Base-by-base conservation (phyloP, 345 rosid genomes). In the Citrus trifoliata region DNA sequence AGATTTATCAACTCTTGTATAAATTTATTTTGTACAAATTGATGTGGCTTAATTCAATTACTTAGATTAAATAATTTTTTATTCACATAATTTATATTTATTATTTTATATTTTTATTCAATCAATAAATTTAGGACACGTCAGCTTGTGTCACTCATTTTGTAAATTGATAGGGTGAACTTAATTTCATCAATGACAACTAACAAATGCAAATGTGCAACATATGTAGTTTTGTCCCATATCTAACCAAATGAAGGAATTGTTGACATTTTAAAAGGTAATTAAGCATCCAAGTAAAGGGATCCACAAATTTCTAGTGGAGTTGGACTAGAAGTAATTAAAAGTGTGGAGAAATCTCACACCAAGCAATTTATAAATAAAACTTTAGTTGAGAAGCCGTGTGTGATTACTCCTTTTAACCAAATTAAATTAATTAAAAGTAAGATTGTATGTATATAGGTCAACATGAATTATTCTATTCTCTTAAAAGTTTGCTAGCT, bases 221-320 rank as follows among this genome's bases (percentile, higher is more conserved):
- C 51, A 46, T 46, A 12, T 12, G 51, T 46, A 46, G 5, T 46
- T 42, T 46, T 46, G 18, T 12, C 51, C 18, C 3, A 0, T 12
- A 46, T 46, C 51, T 10, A 46, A 56, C 21, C 33, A 8, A 55
- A 27, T 24, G 35, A 58, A 32, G 6, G 25, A 18, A 62, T 42
- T 46, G 42, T 77, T 58, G 74, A 77, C 68, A 58, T 40, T 77
- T 32, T 30, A 59, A 22, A 37, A 71, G 30, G 75, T 46, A 12
- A 28, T 38, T 46, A 46, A 12, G 33, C 28, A 55, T 65, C 59
- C 66, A 65, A n/a, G 48, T 60, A 46, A 32, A n/a, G 28, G 56
- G 32, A 22, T 30, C 82, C 73, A 42, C 42, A 46, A 60, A 3
- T 62, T 62, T 7, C 9, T 56, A 73, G 82, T 73, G 77, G 82